phyloP scores from a whole-genome alignment of 2,329 filamentous ascomycete species.

The Monilinia laxa region DNA sequence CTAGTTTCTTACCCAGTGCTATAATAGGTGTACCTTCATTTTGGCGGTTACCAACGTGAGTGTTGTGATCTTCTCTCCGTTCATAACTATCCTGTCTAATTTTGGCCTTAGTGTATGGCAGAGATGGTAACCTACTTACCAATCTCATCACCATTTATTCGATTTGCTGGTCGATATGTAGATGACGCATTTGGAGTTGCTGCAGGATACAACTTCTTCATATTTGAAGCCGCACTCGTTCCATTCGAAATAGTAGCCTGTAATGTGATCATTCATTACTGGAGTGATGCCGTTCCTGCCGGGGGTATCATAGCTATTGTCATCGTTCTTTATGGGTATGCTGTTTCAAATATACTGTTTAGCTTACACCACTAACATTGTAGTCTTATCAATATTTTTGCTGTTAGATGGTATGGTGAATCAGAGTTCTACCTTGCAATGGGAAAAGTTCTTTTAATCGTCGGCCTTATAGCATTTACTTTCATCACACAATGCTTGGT shows the following conservation, averaged over 20 bases:
- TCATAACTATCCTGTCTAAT: slow-evolving; percentile 58
- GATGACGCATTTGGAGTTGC: slow-evolving; percentile 74
- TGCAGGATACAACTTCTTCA: slow-evolving; percentile 72
- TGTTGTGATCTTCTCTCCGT: slow-evolving; percentile 39
- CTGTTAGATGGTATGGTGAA: slow-evolving; percentile 58
- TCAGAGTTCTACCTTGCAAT: slow-evolving; percentile 54
- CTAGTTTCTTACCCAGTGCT: slow-evolving; percentile 46
- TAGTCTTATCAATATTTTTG: slow-evolving; percentile 45
- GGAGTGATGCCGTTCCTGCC: slow-evolving; percentile 49
- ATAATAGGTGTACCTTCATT: slow-evolving; percentile 55
- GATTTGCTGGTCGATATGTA: slow-evolving; percentile 72
- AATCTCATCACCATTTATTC: slow-evolving; percentile 75
- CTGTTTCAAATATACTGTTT: slow-evolving; percentile 42
- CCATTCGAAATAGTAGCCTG: slow-evolving; percentile 45
- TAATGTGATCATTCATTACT: slow-evolving; percentile 47
- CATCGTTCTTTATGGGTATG: slow-evolving; percentile 44
- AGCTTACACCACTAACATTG: slow-evolving; percentile 42
- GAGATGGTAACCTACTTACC: slow-evolving; percentile 78
- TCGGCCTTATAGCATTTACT: slow-evolving; percentile 38
- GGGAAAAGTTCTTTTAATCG: slow-evolving; percentile 40
- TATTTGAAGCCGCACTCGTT: slow-evolving; percentile 61
- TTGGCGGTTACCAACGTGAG: slow-evolving; percentile 53
- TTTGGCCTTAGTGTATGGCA: slow-evolving; percentile 47
- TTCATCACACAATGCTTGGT: slow-evolving; percentile 42
- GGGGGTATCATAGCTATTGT: slow-evolving; percentile 55